Base-by-base conservation (phyloP, 2,329 filamentous ascomycete species). In the Lachnellula occidentalis region DNA sequence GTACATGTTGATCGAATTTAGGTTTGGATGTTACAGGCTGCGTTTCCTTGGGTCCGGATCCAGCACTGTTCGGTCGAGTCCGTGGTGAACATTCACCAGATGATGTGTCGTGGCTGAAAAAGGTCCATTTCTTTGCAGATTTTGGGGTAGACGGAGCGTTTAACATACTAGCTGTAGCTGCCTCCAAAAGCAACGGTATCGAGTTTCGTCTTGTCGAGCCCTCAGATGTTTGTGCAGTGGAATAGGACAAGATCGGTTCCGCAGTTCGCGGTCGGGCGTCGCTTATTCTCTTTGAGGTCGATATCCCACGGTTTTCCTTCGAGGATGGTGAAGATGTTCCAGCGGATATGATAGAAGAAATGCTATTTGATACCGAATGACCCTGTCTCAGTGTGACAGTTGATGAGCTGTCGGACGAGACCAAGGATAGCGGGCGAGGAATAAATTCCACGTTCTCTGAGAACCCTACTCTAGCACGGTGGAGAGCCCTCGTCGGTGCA, bases 371-470 rank as follows among this genome's bases (percentile, higher is more conserved):
- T 34, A 89, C 78, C 1, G 86, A 89, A 68, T 92, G 89, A 5
- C 83, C 82, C 3, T 79, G 79, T 24, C 62, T 59, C 17, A 85
- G 78, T 0, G 88, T 90, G 51, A 83, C 74, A 2, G 87, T 94
- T 66, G 86, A 91, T 45, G 90, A 86, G 0, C 89, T 90, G 68
- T 94, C 90, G 19, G 85, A 92, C 1, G 90, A 95, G 14, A 95
- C 84, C 19, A 92, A 76, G 2, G 92, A 96, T 17, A 95, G 73
- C 0, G 92, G 91, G 11, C 90, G 82, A 5, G 87, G 87, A 63
- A 92, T 92, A 59, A 88, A 91, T 69, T 95, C 89, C 27, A 95
- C 77, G 11, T 83, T 88, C 59, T 95, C 90, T 1, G 88, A 90
- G 66, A 95, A 95, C 1, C 87, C 88, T 45, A 95, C 90, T 12